phyloP scores from a whole-genome alignment of 2,329 filamentous ascomycete genomes.

The Stagonosporopsis chrysanthemi region DNA sequence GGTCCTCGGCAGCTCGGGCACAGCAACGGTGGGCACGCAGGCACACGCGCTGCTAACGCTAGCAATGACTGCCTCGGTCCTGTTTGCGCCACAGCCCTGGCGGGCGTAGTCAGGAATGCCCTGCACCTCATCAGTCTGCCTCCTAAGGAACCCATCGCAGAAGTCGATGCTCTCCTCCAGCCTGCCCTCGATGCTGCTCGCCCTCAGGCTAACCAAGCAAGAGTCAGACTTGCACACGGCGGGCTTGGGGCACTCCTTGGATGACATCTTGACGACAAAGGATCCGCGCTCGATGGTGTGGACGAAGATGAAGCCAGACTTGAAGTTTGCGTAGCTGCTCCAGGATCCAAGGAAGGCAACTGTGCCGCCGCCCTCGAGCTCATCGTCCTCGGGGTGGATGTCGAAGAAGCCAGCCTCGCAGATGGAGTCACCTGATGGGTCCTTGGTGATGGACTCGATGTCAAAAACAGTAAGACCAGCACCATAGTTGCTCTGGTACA shows the following conservation, averaged over 20 bases:
- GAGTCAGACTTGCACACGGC: slow-evolving; percentile 30
- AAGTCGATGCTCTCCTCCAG: slow-evolving; percentile 28
- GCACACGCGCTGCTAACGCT: slow-evolving; percentile 36
- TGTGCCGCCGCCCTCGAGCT: slow-evolving; percentile 41
- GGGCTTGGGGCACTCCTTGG: slow-evolving; percentile 32
- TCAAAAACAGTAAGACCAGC: slow-evolving; percentile 49
- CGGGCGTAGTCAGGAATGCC: slow-evolving; percentile 29
- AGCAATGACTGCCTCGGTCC: slow-evolving; percentile 24
- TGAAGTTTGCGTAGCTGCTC: slow-evolving; percentile 49
- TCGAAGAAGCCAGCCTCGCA: slow-evolving; percentile 53
- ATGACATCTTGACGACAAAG: slow-evolving; percentile 43
- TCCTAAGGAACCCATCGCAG: slow-evolving; percentile 27
- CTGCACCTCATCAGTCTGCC: slow-evolving; percentile 25
- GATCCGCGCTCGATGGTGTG: slow-evolving; percentile 48
- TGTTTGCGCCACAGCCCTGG: slow-evolving; percentile 22
- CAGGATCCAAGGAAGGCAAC: slow-evolving; percentile 52
- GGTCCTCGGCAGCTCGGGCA: slow-evolving; percentile 35
- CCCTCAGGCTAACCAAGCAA: slow-evolving; percentile 29
- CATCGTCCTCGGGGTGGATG: slow-evolving; percentile 52
- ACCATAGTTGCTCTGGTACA: slow-evolving; percentile 53
- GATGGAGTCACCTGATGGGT: slow-evolving; percentile 46
- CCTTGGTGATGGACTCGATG: slow-evolving; percentile 46
- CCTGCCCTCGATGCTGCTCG: slow-evolving; percentile 29
- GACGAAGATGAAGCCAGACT: slow-evolving; percentile 45
- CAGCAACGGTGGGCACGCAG: slow-evolving; percentile 32